phyloP scores from a whole-genome alignment of 2,329 filamentous ascomycete species.

The Ascocoryne sarcoides region DNA sequence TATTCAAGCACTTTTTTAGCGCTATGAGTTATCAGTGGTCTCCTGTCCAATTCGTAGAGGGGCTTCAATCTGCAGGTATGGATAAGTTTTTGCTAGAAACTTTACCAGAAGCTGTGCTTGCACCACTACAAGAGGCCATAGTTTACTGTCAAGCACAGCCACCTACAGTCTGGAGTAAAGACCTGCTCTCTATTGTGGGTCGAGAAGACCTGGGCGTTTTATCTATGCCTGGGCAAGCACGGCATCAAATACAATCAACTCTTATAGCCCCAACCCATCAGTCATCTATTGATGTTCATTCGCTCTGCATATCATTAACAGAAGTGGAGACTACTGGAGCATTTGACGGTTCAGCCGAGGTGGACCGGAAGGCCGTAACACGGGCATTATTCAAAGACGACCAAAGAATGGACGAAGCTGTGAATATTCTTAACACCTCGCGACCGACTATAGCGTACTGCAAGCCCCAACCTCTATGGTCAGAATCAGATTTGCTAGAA shows the following conservation, averaged over 20 bases:
- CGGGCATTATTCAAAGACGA: constrained; percentile 87
- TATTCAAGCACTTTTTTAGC: constrained; percentile 60
- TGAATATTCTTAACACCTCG: constrained; percentile 74
- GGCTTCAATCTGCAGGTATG: constrained; percentile 64
- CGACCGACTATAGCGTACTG: constrained; percentile 73
- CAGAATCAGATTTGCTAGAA: constrained; percentile 80
- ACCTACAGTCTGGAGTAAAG: constrained; percentile 64
- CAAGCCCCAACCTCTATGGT: constrained; percentile 64
- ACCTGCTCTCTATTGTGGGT: constrained; percentile 66
- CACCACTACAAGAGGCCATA: constrained; percentile 75
- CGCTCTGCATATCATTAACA: constrained; percentile 57
- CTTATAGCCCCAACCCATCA: constrained; percentile 48
- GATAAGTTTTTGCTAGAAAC: constrained; percentile 63
- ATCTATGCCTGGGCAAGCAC: constrained; percentile 39
- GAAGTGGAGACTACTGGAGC: constrained; percentile 51
- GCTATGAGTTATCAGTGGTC: constrained; percentile 42
- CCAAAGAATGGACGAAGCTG: constrained; percentile 78
- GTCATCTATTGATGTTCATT: constrained; percentile 64
- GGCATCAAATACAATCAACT: constrained; percentile 17
- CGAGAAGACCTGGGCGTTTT: constrained; percentile 72
- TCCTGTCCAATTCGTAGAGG: constrained; percentile 59
- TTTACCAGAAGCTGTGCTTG: constrained; percentile 74
- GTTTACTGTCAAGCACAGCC: constrained; percentile 77
- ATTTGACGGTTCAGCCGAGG: constrained; percentile 72
- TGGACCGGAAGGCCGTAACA: constrained; percentile 75